Conservation (phyloP, 495 filamentous ascomycete genomes). For the Immersiella caudata region DNA sequence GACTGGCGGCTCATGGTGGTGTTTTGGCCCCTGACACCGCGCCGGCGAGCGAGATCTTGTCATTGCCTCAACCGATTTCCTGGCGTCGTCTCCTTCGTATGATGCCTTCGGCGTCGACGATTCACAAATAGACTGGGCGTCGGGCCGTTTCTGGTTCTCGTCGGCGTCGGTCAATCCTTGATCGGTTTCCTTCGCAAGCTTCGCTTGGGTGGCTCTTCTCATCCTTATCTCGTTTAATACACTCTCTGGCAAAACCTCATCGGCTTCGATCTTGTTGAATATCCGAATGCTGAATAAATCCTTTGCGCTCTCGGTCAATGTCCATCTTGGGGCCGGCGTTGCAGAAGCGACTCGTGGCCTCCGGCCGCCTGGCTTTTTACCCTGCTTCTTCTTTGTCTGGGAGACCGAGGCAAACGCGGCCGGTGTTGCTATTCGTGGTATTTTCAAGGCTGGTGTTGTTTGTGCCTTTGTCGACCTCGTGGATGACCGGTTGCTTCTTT, state of each 20-base stretch:
- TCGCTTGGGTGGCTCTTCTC: slow-evolving; percentile 26
- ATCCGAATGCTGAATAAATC: slow-evolving; percentile 38
- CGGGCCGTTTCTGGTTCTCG: neutral
- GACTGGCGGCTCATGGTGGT: neutral
- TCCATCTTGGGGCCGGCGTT: slow-evolving; percentile 35
- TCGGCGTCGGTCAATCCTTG: neutral
- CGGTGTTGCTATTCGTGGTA: slow-evolving; percentile 27
- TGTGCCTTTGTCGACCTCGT: slow-evolving; percentile 29
- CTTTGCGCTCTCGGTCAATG: slow-evolving; percentile 44
- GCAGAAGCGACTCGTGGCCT: neutral
- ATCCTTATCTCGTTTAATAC: slow-evolving; percentile 37
- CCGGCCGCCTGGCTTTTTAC: slow-evolving; percentile 42
- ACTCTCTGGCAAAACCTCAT: slow-evolving; percentile 45
- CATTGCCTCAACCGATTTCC: neutral
- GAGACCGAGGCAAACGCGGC: slow-evolving; percentile 30
- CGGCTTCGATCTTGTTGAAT: slow-evolving; percentile 46
- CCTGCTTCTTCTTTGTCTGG: slow-evolving; percentile 45
- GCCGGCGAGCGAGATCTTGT: neutral
- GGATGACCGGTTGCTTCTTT: slow-evolving; percentile 32
- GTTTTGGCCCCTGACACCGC: neutral
- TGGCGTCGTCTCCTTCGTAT: neutral
- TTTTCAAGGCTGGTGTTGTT: slow-evolving; percentile 30
- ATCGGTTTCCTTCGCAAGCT: neutral
- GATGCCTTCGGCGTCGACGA: slow-evolving; percentile 28
- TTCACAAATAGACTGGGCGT: neutral